Conservation (phyloP, 495 filamentous ascomycete genomes). For the Aspergillus homomorphus region DNA sequence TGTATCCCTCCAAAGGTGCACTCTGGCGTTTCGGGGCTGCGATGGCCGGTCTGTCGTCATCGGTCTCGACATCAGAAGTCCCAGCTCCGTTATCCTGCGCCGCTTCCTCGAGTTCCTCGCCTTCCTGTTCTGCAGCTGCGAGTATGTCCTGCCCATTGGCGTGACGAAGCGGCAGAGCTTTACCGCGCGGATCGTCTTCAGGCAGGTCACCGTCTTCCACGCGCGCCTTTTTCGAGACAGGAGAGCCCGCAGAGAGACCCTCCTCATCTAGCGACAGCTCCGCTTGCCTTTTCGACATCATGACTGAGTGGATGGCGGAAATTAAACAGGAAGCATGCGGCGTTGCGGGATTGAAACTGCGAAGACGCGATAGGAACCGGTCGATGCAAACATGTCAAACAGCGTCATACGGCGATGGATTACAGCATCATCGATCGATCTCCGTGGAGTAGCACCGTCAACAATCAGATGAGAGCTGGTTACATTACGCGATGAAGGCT, state of each 20-base stretch:
- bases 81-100: slow-evolving; percentile 26
- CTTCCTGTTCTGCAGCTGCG: slow-evolving; percentile 38
- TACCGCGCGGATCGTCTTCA: slow-evolving; percentile 36
- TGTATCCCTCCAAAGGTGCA: slow-evolving; percentile 83
- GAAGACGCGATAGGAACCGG: slow-evolving; percentile 16
- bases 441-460: background rate
- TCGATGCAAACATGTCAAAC: slow-evolving; percentile 47
- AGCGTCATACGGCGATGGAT: slow-evolving; percentile 13
- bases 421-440: background rate
- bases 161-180: slow-evolving; percentile 38
- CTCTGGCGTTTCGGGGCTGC: slow-evolving; percentile 57
- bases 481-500: background rate
- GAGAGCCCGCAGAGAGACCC: slow-evolving; percentile 55
- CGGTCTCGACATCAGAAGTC: slow-evolving; percentile 33
- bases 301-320: slow-evolving; percentile 21
- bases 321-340: slow-evolving; percentile 1
- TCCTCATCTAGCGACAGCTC: slow-evolving; percentile 68
- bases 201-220: slow-evolving; percentile 51
- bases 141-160: slow-evolving; percentile 38
- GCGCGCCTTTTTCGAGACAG: slow-evolving; percentile 72
- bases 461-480: background rate
- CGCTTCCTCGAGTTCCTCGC: slow-evolving; percentile 40
- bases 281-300: slow-evolving; percentile 76
- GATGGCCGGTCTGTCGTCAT: slow-evolving; percentile 42
- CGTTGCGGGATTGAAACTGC: slow-evolving; percentile 14